Evolutionary conservation across 176 grass and related monocot genomes (phyloP).

Genomic region (Poa annua): DNA sequence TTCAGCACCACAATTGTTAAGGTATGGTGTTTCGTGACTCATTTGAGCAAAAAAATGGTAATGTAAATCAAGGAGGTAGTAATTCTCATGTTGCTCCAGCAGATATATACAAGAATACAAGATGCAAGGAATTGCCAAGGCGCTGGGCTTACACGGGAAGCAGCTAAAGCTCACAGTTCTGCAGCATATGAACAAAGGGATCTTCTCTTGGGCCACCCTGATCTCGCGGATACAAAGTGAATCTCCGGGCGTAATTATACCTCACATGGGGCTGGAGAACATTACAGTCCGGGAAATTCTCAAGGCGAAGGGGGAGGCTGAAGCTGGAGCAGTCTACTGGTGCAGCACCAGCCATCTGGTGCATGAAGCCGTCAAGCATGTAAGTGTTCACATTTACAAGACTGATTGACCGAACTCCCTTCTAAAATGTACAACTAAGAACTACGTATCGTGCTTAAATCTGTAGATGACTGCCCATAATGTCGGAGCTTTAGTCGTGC

Average conservation of each 20-base stretch:
- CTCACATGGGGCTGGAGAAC: conserved; percentile 88
- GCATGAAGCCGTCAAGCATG: conserved; percentile 69
- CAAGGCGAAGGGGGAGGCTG: conserved; percentile 67
- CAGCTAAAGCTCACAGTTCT: conserved; percentile 63
- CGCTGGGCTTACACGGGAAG: conserved; percentile 64
- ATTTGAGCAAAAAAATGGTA: conserved; percentile 11
- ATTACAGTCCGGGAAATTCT: conserved; percentile 77
- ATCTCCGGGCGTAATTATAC: conserved; percentile 52
- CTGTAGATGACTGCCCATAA: conserved; percentile 81
- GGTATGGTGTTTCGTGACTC: conserved; percentile 9
- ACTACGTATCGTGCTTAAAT: conserved; percentile 8
- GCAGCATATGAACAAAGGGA: conserved; percentile 80
- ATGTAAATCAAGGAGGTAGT: background rate
- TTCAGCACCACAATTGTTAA: background rate
- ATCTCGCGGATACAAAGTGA: conserved; percentile 66
- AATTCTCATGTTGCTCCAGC: background rate
- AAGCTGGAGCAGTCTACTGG: conserved; percentile 65
- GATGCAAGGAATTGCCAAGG: conserved; percentile 78
- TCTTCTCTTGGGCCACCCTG: conserved; percentile 67
- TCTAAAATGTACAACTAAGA: background rate
- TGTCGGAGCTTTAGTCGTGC: conserved; percentile 83
- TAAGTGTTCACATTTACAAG: conserved; percentile 22
- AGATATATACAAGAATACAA: conserved; percentile 18
- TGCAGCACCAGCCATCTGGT: conserved; percentile 65
- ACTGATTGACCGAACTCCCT: background rate